Conservation (phyloP, 2,329 filamentous ascomycete genomes). For the Neofusicoccum sp. region DNA sequence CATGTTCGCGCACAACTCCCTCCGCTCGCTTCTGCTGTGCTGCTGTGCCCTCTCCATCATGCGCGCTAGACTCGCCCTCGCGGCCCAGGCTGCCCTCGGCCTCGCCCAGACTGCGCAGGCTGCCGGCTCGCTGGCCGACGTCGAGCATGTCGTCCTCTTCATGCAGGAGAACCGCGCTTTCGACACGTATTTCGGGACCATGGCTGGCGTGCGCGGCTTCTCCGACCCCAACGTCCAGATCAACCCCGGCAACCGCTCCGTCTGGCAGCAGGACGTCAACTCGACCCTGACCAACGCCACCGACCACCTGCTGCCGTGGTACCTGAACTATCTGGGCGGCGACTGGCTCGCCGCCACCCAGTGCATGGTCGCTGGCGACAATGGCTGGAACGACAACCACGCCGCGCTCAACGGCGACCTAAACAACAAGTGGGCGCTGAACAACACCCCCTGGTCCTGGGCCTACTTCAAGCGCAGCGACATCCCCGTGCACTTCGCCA, state of each 20-base stretch:
- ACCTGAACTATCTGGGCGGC: slow-evolving; percentile 56
- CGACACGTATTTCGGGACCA: slow-evolving; percentile 52
- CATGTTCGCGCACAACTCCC: too few species aligned
- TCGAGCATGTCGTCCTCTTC: slow-evolving; percentile 58
- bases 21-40: too few species aligned
- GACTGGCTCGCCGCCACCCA: slow-evolving; percentile 52
- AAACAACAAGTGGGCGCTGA: slow-evolving; percentile 55
- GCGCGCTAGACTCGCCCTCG: too few species aligned
- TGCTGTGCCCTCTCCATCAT: too few species aligned
- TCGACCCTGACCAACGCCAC: slow-evolving; percentile 41
- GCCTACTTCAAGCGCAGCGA: slow-evolving; percentile 52
- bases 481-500: slow-evolving; percentile 54
- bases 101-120: background rate
- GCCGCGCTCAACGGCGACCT: slow-evolving; percentile 50
- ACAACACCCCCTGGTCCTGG: slow-evolving; percentile 56
- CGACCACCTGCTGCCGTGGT: slow-evolving; percentile 52
- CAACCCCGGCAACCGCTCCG: slow-evolving; percentile 44
- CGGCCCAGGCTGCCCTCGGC: background rate
- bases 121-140: slow-evolving; percentile 41
- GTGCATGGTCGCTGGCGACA: slow-evolving; percentile 53
- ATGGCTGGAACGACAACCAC: slow-evolving; percentile 54
- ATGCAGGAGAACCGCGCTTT: slow-evolving; percentile 54
- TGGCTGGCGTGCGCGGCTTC: slow-evolving; percentile 56
- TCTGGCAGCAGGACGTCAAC: slow-evolving; percentile 50
- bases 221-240: slow-evolving; percentile 56